Evolutionary conservation across 768 basidiomycete species (phyloP).

Genomic region (Naganishia kalamii): DNA sequence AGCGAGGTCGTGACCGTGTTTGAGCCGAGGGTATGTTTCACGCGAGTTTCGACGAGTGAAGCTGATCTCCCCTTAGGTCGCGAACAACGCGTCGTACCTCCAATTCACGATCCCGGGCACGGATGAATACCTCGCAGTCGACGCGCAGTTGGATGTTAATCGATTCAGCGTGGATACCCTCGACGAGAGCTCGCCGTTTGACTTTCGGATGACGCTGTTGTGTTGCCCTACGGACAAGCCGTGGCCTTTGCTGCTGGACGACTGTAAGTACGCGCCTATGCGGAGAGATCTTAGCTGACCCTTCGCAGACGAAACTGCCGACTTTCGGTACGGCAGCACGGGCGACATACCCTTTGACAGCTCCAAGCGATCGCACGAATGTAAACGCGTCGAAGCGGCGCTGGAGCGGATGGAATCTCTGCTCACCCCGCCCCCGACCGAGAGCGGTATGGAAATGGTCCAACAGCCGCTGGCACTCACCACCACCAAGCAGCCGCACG

Average conservation of each 20-base stretch:
- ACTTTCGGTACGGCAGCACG: conserved; percentile 38
- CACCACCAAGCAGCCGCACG: conserved; percentile 17
- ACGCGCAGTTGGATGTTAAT: background rate
- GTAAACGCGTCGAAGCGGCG: conserved; percentile 23
- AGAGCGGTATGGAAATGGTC: conserved; percentile 4
- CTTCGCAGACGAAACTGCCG: conserved; percentile 33
- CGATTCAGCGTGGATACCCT: background rate
- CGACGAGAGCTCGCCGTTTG: conserved; percentile 24
- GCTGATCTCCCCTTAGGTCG: conserved; percentile 23
- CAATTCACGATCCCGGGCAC: conserved; percentile 37
- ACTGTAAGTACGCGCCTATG: conserved; percentile 30
- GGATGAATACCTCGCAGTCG: conserved; percentile 20
- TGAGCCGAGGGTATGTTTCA: conserved; percentile 35
- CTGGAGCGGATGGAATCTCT: conserved; percentile 13
- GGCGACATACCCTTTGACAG: conserved; percentile 43
- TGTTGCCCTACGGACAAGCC: conserved; percentile 40
- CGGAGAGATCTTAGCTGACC: background rate
- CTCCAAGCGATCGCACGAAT: conserved; percentile 32
- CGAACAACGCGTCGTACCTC: conserved; percentile 29
- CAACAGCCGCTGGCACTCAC: conserved; percentile 14
- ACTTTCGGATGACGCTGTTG: conserved; percentile 41
- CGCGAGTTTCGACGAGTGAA: background rate
- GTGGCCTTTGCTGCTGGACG: conserved; percentile 45
- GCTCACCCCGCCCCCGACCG: background rate
- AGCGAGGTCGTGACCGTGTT: conserved; percentile 29